Base-by-base conservation (phyloP, 179 eudicot species). In the Camellia oleifera region DNA sequence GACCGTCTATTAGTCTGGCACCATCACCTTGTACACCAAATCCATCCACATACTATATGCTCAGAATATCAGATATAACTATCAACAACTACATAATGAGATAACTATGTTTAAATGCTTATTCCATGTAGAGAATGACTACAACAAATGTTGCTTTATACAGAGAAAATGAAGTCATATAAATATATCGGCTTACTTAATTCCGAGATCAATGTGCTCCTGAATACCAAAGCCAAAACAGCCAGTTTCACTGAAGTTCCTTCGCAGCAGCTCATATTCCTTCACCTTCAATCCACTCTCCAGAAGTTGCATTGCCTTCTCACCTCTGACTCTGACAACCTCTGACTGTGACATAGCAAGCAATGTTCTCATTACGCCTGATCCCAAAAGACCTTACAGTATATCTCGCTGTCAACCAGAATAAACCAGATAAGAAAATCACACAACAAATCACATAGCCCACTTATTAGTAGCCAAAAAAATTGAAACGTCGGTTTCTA, bases 301-400 rank as follows among this genome's bases (percentile, higher is more conserved):
- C 75, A 71, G 75, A 10, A 71, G 75, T 40, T 71, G 75, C 75
- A 72, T 72, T 53, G 75, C 61, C 26, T 72, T 72, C n/a, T 72
- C 75, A 52, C 75, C 75, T 53, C 75, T 53, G 23, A 20, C 23
- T 20, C 23, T 20, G 23, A 20, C 23, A 20, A 20, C 23, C 23
- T 20, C 23, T 20, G 61, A 72, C 60, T 4, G 75, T 72, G 45
- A 52, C 75, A 71, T 71, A 45, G 73, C 57, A 48, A 4, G 75
- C 75, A 71, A 71, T 48, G 54, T 69, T 69, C 54, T 69, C 73
- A 44, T 69, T 69, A 44, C 73, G 73, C 73, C 73, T 45, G 73
- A 69, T 69, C 26, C 73, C 73, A 17, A 69, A 69, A 23, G 73
- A 69, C 12, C 54, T 53, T 1, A 69, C 73, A 45, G 73, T 69